Conservation (phyloP, 129 eudicot genomes). For the Artemisia argyi region DNA sequence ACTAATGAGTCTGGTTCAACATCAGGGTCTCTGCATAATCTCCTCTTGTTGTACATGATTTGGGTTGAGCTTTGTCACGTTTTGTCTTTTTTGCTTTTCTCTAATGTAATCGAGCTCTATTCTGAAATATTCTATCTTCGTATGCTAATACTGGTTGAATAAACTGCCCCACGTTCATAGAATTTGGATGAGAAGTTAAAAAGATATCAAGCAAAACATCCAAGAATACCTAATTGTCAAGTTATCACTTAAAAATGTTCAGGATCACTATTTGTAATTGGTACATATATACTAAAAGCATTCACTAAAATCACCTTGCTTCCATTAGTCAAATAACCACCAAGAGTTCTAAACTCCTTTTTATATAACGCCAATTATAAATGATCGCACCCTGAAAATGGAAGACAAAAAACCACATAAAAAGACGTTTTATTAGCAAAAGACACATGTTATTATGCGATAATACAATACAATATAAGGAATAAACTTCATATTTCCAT, state of each 20-base stretch:
- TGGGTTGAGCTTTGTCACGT: too few relatives aligned
- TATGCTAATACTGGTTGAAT: too few relatives aligned
- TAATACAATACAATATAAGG: too few relatives aligned
- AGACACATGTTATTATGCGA: too few relatives aligned
- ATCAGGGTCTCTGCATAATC: too few relatives aligned
- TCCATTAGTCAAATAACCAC: conserved; percentile 74
- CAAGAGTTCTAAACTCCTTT: conserved; percentile 59
- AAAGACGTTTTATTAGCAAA: too few relatives aligned
- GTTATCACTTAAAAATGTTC: background rate
- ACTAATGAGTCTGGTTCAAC: too few relatives aligned
- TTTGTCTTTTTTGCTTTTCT: too few relatives aligned
- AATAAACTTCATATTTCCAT: background rate
- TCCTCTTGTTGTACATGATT: too few relatives aligned
- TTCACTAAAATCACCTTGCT: conserved; percentile 54
- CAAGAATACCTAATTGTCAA: background rate
- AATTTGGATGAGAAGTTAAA: conserved; percentile 50
- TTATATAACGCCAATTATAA: conserved; percentile 72
- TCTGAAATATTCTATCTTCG: too few relatives aligned
- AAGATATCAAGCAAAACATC: background rate
- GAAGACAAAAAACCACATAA: background rate
- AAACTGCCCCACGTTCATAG: conserved; percentile 66
- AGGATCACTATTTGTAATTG: too few relatives aligned
- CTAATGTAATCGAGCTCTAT: too few relatives aligned
- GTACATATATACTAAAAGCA: background rate
- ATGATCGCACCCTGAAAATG: conserved; percentile 66